These are phyloP conservation scores for Astrocystis sublimbata DNA, from an alignment of 495 filamentous ascomycete genomes.

Conservation along the genomic window DNA sequence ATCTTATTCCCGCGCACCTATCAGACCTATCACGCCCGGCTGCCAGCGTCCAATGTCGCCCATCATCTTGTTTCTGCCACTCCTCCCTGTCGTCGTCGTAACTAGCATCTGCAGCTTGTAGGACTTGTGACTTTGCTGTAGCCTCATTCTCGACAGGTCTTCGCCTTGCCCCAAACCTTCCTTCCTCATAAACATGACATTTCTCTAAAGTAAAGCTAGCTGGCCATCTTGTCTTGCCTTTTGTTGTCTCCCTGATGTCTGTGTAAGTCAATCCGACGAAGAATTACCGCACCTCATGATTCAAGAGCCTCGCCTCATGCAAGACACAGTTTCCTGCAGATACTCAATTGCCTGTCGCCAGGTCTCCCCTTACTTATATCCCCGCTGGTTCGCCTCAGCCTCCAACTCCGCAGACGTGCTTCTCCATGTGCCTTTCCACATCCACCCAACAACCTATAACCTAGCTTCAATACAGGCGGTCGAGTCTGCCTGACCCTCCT, in stretches of 20 bases:
- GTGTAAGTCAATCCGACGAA: not conserved
- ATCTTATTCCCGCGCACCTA: not conserved
- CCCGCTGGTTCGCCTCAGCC: conserved; percentile 7
- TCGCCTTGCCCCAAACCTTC: not conserved
- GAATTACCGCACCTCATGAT: not conserved
- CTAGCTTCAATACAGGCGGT: not conserved
- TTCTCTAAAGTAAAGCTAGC: not conserved
- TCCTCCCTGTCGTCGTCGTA: not conserved
- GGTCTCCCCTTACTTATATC: not conserved
- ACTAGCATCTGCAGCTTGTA: not conserved
- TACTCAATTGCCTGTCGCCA: not conserved
- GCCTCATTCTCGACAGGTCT: conserved; percentile 2
- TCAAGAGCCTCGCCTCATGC: not conserved
- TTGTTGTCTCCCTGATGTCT: not conserved
- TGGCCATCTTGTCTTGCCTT: not conserved
- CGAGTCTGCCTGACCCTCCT: not conserved
- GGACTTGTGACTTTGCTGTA: conserved; percentile 12
- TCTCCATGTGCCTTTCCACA: conserved; percentile 3
- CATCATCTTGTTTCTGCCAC: too few relatives aligned
- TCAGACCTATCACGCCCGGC: not conserved
- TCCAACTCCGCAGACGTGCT: conserved; percentile 11
- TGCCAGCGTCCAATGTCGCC: not conserved
- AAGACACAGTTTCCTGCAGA: not conserved
- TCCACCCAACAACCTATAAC: not conserved
- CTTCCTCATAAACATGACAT: not conserved